Conservation (phyloP, 805 yeast species). For the Maudiozyma turicensis region DNA sequence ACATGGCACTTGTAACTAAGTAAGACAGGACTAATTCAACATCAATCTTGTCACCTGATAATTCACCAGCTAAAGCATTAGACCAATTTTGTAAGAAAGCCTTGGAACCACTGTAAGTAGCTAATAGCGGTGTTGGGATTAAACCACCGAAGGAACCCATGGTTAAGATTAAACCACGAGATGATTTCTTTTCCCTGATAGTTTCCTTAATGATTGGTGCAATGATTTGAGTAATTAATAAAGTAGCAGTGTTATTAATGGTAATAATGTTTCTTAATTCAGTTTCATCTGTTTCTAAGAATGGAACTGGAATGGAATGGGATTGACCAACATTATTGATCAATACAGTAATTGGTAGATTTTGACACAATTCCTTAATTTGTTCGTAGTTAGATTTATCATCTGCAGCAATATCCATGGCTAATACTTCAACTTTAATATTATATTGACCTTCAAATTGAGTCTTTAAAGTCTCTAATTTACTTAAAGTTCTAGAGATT, state of each 20-base stretch:
- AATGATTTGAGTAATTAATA: slow-evolving; percentile 72
- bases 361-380: slow-evolving; percentile 38
- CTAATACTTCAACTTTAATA: slow-evolving; percentile 56
- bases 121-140: slow-evolving; percentile 83
- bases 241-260: slow-evolving; percentile 76
- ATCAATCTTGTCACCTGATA: slow-evolving; percentile 59
- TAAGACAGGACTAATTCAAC: slow-evolving; percentile 81
- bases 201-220: slow-evolving; percentile 59
- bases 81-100: slow-evolving; percentile 94
- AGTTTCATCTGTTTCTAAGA: slow-evolving; percentile 61
- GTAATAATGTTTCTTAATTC: slow-evolving; percentile 77
- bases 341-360: slow-evolving; percentile 59
- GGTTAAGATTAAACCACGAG: slow-evolving; percentile 70
- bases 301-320: slow-evolving; percentile 92
- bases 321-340: slow-evolving; percentile 92
- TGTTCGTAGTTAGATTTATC: slow-evolving; percentile 43
- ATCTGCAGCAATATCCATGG: slow-evolving; percentile 72
- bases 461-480: slow-evolving; percentile 54
- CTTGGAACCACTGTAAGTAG: slow-evolving; percentile 93
- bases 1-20: slow-evolving; percentile 91
- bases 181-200: slow-evolving; percentile 30
- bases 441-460: slow-evolving; percentile 52
- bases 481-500: slow-evolving; percentile 74
- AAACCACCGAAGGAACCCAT: slow-evolving; percentile 98
- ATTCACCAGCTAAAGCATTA: slow-evolving; percentile 77